phyloP scores from a whole-genome alignment of 2,329 filamentous ascomycete species.

The Botrytis tulipae region DNA sequence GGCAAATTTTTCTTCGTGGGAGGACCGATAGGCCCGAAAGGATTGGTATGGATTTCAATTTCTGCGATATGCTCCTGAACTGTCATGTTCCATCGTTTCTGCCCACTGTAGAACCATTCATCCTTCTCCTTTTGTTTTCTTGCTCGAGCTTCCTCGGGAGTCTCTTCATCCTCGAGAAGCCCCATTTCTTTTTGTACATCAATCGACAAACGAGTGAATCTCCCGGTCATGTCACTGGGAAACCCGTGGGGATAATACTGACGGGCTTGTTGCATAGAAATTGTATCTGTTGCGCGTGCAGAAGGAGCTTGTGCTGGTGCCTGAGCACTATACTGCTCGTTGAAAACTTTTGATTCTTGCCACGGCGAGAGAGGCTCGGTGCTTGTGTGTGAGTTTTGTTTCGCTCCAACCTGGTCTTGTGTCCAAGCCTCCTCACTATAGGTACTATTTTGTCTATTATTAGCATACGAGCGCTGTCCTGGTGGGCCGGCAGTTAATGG shows the following conservation, averaged over 20 bases:
- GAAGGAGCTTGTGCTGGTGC: background rate
- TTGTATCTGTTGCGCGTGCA: conserved; percentile 28
- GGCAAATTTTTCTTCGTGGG: conserved; percentile 24
- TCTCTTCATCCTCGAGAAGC: conserved; percentile 12
- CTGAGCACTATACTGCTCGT: conserved; percentile 10
- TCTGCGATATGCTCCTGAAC: conserved; percentile 31
- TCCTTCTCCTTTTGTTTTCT: conserved; percentile 27
- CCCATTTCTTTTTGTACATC: conserved; percentile 24
- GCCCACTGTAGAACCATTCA: conserved; percentile 36
- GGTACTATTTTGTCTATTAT: conserved; percentile 20
- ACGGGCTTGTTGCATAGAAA: conserved; percentile 27
- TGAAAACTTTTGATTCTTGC: conserved; percentile 4
- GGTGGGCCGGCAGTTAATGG: conserved; percentile 41
- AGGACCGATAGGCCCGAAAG: conserved; percentile 27
- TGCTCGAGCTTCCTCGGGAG: conserved; percentile 16
- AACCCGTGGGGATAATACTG: conserved; percentile 37
- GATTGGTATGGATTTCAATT: conserved; percentile 23
- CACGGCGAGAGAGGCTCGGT: conserved; percentile 14
- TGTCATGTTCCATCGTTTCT: conserved; percentile 33
- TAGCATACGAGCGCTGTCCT: conserved; percentile 31
- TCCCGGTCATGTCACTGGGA: conserved; percentile 30
- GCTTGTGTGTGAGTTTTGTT: background rate
- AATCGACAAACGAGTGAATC: conserved; percentile 26
- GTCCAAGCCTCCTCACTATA: conserved; percentile 22
- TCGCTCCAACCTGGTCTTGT: background rate